These are phyloP conservation scores for Tephrocybe sp. DNA, from an alignment of 768 basidiomycete species.

Conservation along the genomic window DNA sequence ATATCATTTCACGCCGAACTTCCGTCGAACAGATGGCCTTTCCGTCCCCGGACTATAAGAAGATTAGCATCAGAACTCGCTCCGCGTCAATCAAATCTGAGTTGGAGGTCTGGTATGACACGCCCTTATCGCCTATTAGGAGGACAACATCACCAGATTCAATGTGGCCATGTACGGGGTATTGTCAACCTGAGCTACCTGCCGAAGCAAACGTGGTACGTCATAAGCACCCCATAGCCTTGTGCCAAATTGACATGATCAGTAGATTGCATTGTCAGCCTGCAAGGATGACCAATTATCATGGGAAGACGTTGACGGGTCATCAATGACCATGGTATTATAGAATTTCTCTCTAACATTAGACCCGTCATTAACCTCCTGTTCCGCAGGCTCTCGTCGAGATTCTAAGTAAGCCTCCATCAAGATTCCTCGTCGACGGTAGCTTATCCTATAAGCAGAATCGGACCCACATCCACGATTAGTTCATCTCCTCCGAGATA, in stretches of 20 bases:
- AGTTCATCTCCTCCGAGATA: constrained; percentile 22
- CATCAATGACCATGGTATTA: constrained; percentile 35
- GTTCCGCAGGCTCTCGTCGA: constrained; percentile 18
- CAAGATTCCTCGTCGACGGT: neutral
- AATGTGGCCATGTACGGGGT: constrained; percentile 29
- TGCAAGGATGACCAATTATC: constrained; percentile 35
- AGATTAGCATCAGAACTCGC: constrained; percentile 5
- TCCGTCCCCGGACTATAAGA: constrained; percentile 10
- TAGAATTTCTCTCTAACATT: neutral
- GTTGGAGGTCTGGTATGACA: constrained; percentile 17
- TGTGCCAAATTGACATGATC: neutral
- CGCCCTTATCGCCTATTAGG: constrained; percentile 18
- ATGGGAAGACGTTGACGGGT: constrained; percentile 33
- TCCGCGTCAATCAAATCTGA: constrained; percentile 17
- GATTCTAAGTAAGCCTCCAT: constrained; percentile 12
- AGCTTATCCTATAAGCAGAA: constrained; percentile 14
- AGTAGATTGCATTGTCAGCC: constrained; percentile 33
- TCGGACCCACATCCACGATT: constrained; percentile 28
- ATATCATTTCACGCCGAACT: constrained; percentile 16
- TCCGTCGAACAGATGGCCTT: constrained; percentile 22
- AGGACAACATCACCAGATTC: constrained; percentile 29
- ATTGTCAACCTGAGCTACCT: constrained; percentile 17
- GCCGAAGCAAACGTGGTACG: constrained; percentile 29
- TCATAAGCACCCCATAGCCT: neutral
- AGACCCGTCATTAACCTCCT: neutral